Evolutionary conservation across 1,284 basidiomycete genomes (phyloP), one percentile per base, ranked within the genome.

Genomic region (Phellopilus nigrolimitatus): DNA sequence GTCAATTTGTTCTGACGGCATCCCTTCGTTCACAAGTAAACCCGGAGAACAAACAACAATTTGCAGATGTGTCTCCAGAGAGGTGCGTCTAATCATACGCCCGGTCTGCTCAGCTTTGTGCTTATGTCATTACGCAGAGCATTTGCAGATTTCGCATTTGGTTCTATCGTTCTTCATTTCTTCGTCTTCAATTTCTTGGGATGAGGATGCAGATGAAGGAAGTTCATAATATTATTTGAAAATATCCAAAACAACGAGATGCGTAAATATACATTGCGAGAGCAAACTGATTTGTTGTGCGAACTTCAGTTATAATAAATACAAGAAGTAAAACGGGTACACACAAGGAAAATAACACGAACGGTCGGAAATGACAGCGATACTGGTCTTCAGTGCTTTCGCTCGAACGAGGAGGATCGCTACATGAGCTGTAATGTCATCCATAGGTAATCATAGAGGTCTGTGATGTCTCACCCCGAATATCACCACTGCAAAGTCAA

Each of bases 101-200:
- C 31, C n/a, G n/a, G n/a, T n/a, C n/a, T n/a, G n/a, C n/a, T n/a
- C n/a, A n/a, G n/a, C n/a, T 31, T 25, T 15, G 24, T 43, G 17
- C n/a, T 51, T 56, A 9, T 30, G 37, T 22, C 30, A 30, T 51
- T 43, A 33, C 25, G 17, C 67, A 97, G 93, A 62, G 94, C 94
- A 22, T 99, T 99, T 63, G 94, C 90, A 39, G 97, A 99, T 66
- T 99, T 97, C 64, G 87, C 91, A 25, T 72, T 97, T 46, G 95
- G 94, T 13, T 95, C 93, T 1, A 84, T 99, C 56, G 83, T 98
- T 38, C 75, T 99, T 46, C 95, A 99, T 71, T 95, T 98, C 74
- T 99, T 99, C 66, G 94, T 97, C 50, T 97, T 88, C 79, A 98
- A 97, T 72, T 99, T 97, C 78, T 76, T 92, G 6, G 90, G 90